phyloP scores from a whole-genome alignment of 192 early-diverging fungal species.

The Podila epigama region DNA sequence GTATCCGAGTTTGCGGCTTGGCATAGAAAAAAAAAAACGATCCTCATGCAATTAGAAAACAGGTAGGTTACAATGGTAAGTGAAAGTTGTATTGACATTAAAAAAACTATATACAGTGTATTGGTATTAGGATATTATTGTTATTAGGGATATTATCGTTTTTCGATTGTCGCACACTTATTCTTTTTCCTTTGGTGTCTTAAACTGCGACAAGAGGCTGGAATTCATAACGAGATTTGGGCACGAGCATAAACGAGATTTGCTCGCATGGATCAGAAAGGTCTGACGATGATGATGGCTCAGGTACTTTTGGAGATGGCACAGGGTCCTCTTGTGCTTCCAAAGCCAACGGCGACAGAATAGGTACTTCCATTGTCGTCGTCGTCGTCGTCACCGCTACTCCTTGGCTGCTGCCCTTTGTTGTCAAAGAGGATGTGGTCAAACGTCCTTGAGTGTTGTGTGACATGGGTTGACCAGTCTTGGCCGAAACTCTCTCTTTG shows the following conservation, averaged over 20 bases:
- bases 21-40: no score
- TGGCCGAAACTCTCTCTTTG: slow-evolving; percentile 29
- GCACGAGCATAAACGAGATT: slow-evolving; percentile 47
- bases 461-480: slow-evolving; percentile 10
- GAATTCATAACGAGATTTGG: slow-evolving; percentile 48
- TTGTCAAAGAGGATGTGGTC: background rate
- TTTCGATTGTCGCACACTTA: background rate
- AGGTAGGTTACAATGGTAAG: no score
- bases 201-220: slow-evolving; percentile 28
- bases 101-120: no score
- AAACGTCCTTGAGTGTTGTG: background rate
- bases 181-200: background rate
- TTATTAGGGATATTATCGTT: background rate
- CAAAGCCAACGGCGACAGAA: slow-evolving; percentile 16
- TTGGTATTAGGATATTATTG: no score
- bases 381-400: background rate
- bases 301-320: background rate
- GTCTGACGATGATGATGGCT: background rate
- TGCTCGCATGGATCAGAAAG: slow-evolving; percentile 12
- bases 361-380: background rate
- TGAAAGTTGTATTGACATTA: no score
- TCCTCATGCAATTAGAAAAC: no score
- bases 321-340: slow-evolving; percentile 21
- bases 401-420: background rate
- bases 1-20: no score